Conservation (phyloP, 2,329 filamentous ascomycete species). For the Phyllosticta paracitricarpa region DNA sequence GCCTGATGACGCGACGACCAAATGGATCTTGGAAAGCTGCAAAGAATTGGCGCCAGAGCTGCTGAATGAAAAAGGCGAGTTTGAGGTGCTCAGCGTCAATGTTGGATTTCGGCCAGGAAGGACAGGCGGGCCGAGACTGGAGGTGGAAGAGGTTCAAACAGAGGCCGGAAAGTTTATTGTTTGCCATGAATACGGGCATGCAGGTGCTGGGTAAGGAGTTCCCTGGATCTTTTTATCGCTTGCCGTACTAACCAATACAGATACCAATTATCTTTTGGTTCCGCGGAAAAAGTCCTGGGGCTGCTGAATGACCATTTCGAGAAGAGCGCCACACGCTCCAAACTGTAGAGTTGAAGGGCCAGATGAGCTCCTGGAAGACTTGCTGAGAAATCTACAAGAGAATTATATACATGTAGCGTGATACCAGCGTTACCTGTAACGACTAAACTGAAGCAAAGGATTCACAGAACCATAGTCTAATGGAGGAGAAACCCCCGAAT, state of each 20-base stretch:
- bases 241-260: neutral
- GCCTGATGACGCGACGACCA: constrained; percentile 23
- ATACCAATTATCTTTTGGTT: constrained; percentile 15
- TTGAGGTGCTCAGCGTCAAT: constrained; percentile 34
- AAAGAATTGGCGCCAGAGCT: constrained; percentile 27
- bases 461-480: no score
- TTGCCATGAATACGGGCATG: constrained; percentile 40
- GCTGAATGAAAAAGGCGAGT: constrained; percentile 20
- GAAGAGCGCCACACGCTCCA: neutral
- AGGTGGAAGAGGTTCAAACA: constrained; percentile 24
- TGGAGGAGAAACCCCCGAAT: no score
- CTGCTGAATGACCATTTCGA: constrained; percentile 8
- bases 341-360: neutral
- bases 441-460: no score
- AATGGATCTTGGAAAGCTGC: constrained; percentile 28
- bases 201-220: constrained; percentile 28
- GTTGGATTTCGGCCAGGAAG: constrained; percentile 37
- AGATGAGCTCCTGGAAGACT: neutral
- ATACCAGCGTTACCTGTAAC: neutral
- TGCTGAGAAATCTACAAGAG: neutral
- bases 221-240: neutral
- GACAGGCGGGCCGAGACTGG: constrained; percentile 33
- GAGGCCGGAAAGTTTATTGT: constrained; percentile 21
- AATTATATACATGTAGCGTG: neutral
- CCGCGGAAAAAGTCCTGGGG: constrained; percentile 13